Evolutionary conservation across 1,139 yeast species (phyloP), one percentile per base, ranked within the genome.

Genomic region (Suhomyces bolitotheri): DNA sequence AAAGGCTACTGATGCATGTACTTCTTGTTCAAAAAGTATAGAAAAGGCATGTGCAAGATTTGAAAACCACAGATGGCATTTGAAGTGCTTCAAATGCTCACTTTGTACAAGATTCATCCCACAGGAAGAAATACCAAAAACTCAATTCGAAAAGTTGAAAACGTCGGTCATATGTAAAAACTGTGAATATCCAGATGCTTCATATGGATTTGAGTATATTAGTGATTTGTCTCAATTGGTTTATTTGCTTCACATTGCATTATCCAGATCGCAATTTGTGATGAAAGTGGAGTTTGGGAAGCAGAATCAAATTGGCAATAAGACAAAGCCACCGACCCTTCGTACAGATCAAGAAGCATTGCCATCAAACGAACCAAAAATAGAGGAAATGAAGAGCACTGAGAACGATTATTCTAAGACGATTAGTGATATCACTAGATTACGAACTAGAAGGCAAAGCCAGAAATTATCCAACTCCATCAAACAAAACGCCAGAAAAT

Each of bases 1-100:
- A 1, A 77, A 78, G 47, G 80, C 94, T 1, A 83, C 89, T 10
- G 98, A 92, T 57, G 73, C 80, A 8, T 92, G 99, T 61, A 63
- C 66, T 15, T 55, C 60, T 2, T 92, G 98, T 58, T 68, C 71
- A 4, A 77, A 80, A 53, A 82, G 90, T 47, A 85, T 92, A 30
- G 97, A 94, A 58, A 94, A 82, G 48, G 74, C 76, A 16, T 90
- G 97, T 62, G 68, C 81, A 10, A 73, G 73, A 37, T 76, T 67
- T 46, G 75, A 73, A 4, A 78, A 78, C 29, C 64, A 71, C 34
- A 75, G 96, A 49, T 92, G 97, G 97, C 98, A 92, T 54, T 43
- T 69, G 12, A 68, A 73, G 28, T 92, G 98, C 60, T 73, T 89
- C 40, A 53, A 55, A 7, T 90, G 97, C 51, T 56, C 75, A 0